Percentiles rank a stretch among this genome's conserved stretches.
Conservation (phyloP, 1,139 yeast species). For the Dujonia santamariae region DNA sequence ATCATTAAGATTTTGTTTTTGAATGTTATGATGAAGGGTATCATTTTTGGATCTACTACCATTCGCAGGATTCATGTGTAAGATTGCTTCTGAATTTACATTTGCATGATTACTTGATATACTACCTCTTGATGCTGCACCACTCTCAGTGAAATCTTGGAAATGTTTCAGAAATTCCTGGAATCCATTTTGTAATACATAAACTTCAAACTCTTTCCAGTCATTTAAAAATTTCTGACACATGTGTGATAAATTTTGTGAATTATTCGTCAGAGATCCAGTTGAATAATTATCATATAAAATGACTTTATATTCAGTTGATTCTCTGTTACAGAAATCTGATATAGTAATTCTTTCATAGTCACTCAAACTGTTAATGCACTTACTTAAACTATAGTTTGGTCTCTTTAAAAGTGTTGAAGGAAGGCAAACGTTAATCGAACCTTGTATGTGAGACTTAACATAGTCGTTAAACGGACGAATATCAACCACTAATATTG, state of each 20-base stretch:
- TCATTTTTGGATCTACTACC: too few relatives aligned
- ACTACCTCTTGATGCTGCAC: slow-evolving; percentile 5
- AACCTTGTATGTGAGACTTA: slow-evolving; percentile 46
- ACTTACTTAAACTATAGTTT: slow-evolving; percentile 54
- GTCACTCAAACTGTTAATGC: slow-evolving; percentile 55
- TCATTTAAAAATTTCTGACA: slow-evolving; percentile 43
- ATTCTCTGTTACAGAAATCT: slow-evolving; percentile 15
- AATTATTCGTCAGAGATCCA: slow-evolving; percentile 15
- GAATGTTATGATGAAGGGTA: background rate
- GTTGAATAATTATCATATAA: slow-evolving; percentile 27
- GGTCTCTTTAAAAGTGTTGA: slow-evolving; percentile 72
- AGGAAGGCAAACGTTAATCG: slow-evolving; percentile 73
- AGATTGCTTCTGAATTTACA: background rate
- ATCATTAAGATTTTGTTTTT: too few relatives aligned
- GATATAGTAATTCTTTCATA: slow-evolving; percentile 34
- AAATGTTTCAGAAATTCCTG: slow-evolving; percentile 21
- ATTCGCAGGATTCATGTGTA: too few relatives aligned
- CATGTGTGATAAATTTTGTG: slow-evolving; percentile 43
- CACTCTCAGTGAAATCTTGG: slow-evolving; percentile 18
- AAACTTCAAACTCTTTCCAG: slow-evolving; percentile 4
- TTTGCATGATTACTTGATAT: too few relatives aligned
- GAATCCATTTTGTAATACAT: slow-evolving; percentile 19
- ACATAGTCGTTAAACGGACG: slow-evolving; percentile 68
- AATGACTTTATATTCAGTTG: slow-evolving; percentile 3
- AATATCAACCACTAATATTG: slow-evolving; percentile 55